Base-by-base conservation (phyloP, 441 rosid species). In the Dalechampia spathulata region DNA sequence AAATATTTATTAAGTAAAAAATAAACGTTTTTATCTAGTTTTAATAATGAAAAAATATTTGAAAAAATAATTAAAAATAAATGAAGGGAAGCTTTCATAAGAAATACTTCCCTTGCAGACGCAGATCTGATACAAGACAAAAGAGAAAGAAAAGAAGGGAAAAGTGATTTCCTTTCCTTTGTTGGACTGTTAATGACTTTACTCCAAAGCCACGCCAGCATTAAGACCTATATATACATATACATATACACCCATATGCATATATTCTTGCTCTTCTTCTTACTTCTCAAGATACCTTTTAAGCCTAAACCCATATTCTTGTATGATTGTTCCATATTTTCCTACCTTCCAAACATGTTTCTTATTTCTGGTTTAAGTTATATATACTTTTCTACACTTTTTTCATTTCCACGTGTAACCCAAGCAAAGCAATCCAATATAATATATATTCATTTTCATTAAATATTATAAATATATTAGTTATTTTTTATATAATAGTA, bases 121-220 rank as follows among this genome's bases (percentile, higher is more conserved):
- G n/a, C n/a, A n/a, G n/a, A n/a, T n/a, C n/a, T n/a, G n/a, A n/a
- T n/a, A 14, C 17, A 39, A 12, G 19, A 39, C 13, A 39, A 12
- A 42, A 16, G 8, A 2, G 25, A 23, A 23, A 25, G 5, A 14
- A 17, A 16, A 10, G 15, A 27, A 28, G 7, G 28, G 5, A 17
- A 42, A 17, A 17, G 22, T 5, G 10, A 6, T 38, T 9, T 38
- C 1, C 14, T 1, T 1, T 14, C n/a, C 17, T 39, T 1, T 39
- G 17, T 44, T 27, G 20, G 23, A 36, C 48, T 42, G 39, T 28
- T 30, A 49, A n/a, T 49, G 4, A 37, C 78, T 67, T 74, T 37
- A 49, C 75, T 64, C 57, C 53, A n/a, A 71, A 67, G 69, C 32
- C 67, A 75, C 63, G 62, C 55, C 59, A 53, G 17, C 6, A 1